These are phyloP conservation scores for Boletellus emodensis DNA, from an alignment of 768 basidiomycete genomes.

Conservation along the genomic window DNA sequence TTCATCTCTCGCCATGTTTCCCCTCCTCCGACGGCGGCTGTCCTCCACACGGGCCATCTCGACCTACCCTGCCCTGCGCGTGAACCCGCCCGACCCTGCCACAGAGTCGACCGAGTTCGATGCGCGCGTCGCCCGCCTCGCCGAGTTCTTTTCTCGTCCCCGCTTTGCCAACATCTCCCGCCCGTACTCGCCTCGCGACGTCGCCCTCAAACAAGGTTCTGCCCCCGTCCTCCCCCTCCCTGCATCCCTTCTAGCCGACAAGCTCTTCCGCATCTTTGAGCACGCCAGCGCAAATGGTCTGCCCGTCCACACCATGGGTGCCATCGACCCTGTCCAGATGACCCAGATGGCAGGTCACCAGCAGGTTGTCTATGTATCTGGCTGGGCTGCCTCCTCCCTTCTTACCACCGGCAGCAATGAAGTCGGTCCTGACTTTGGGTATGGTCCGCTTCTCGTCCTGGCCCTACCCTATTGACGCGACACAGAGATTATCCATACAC, in stretches of 20 bases:
- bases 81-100: slow-evolving; percentile 53
- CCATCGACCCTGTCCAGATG: slow-evolving; percentile 92
- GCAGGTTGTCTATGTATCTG: slow-evolving; percentile 88
- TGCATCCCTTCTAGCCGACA: slow-evolving; percentile 77
- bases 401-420: slow-evolving; percentile 89
- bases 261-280: slow-evolving; percentile 68
- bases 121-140: slow-evolving; percentile 57
- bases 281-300: slow-evolving; percentile 57
- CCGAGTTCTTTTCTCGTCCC: slow-evolving; percentile 69
- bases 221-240: slow-evolving; percentile 74
- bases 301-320: slow-evolving; percentile 89
- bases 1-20: slow-evolving; percentile 33
- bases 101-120: slow-evolving; percentile 59
- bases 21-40: slow-evolving; percentile 10
- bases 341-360: slow-evolving; percentile 88
- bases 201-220: slow-evolving; percentile 88
- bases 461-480: background rate
- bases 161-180: slow-evolving; percentile 72
- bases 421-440: slow-evolving; percentile 90
- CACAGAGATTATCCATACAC: slow-evolving; percentile 91
- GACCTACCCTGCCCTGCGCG: slow-evolving; percentile 39
- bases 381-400: slow-evolving; percentile 85
- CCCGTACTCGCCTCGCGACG: slow-evolving; percentile 73
- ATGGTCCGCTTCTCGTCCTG: slow-evolving; percentile 3
- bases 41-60: slow-evolving; percentile 40